Conservation (phyloP, 768 basidiomycete species). For the Gymnopilus dilepis region DNA sequence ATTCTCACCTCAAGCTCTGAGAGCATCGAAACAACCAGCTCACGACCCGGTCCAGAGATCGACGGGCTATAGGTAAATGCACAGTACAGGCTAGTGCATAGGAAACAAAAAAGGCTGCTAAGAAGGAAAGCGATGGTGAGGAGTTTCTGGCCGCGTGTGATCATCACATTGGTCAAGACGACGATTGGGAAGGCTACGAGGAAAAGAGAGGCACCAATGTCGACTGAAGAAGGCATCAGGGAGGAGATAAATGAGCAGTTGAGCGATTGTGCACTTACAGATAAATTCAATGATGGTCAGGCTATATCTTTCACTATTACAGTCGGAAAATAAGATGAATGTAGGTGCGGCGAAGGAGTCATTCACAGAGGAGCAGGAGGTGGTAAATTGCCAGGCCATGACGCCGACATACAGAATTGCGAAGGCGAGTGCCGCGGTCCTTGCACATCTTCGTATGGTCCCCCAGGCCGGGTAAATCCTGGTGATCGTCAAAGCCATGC, state of each 20-base stretch:
- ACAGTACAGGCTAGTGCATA: conserved; percentile 7
- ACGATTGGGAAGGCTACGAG: conserved; percentile 5
- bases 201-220: conserved; percentile 5
- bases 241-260: too few species aligned
- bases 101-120: background rate
- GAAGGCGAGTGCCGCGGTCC: conserved; percentile 10
- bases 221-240: background rate
- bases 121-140: conserved; percentile 4
- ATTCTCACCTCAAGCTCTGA: conserved; percentile 9
- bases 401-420: conserved; percentile 16
- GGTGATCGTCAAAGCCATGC: conserved; percentile 12
- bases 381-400: conserved; percentile 18
- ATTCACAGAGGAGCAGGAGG: conserved; percentile 2
- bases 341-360: background rate
- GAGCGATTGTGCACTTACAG: conserved; percentile 1
- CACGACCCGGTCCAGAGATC: background rate
- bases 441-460: conserved; percentile 10
- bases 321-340: conserved; percentile 9
- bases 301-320: conserved; percentile 12
- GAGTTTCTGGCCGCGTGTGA: conserved; percentile 12
- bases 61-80: conserved; percentile 6
- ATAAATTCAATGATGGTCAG: conserved; percentile 7
- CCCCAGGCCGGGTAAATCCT: conserved; percentile 18
- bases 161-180: conserved; percentile 5
- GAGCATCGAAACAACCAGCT: background rate